A percentile compares a stretch with the other conserved stretches of the same genome.
Evolutionary conservation across 2,329 filamentous ascomycete species (phyloP).

Genomic region (Botryotinia narcissicola): DNA sequence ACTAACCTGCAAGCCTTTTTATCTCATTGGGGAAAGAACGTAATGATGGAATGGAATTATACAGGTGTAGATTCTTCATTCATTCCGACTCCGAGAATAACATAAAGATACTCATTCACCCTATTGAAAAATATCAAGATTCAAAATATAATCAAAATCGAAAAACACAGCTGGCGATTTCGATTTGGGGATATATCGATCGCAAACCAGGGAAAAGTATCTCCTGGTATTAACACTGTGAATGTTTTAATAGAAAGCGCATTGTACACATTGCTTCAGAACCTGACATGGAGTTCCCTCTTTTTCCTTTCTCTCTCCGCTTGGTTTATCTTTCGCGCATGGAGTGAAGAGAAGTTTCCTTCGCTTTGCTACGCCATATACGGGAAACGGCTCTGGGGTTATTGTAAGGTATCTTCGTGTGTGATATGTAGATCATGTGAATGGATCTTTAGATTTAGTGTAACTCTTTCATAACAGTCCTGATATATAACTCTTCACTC

Average conservation of each 20-base stretch:
- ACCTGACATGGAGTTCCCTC: rapidly evolving
- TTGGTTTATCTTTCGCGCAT: background rate
- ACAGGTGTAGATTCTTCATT: no score
- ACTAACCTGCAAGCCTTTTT: background rate
- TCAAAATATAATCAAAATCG: background rate
- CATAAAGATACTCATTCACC: background rate
- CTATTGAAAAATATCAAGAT: background rate
- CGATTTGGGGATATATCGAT: no score
- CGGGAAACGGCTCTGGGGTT: no score
- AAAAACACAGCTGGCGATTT: background rate
- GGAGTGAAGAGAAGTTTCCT: rapidly evolving
- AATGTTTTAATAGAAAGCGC: background rate
- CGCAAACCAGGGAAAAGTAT: rapidly evolving
- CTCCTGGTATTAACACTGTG: background rate
- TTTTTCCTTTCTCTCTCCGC: background rate
- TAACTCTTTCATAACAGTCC: no score
- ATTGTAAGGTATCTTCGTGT: no score
- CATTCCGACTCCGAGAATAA: background rate
- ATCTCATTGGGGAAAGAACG: background rate
- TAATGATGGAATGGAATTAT: background rate
- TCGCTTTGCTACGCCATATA: rapidly evolving
- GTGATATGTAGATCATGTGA: no score
- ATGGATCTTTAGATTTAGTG: no score
- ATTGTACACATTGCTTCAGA: background rate
- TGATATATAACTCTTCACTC: no score